Conservation (phyloP, 2,329 filamentous ascomycete species). For the Pyrenophora seminiperda region DNA sequence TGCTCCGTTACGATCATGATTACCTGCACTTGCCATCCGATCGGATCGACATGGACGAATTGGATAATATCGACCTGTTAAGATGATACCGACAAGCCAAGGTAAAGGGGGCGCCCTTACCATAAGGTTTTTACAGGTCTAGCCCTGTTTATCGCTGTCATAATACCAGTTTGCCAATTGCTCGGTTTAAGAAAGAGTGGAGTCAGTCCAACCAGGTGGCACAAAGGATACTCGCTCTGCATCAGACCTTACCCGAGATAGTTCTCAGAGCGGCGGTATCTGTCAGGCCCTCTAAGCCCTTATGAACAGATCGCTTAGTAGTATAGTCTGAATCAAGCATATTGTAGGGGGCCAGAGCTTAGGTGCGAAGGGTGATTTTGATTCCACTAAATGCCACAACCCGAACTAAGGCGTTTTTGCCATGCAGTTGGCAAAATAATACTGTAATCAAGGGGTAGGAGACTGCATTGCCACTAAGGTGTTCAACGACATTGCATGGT, state of each 20-base stretch:
- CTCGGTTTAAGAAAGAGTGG: neutral
- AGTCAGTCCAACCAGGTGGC: neutral
- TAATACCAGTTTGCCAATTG: neutral
- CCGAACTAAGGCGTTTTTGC: no score
- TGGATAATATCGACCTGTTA: neutral
- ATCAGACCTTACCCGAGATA: neutral
- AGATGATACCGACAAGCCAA: neutral
- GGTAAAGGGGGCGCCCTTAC: neutral
- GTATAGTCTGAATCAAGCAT: no score
- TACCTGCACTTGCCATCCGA: neutral
- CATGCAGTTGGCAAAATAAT: no score
- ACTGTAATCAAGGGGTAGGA: no score
- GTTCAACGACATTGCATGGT: neutral
- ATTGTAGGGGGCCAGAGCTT: no score
- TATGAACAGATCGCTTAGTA: neutral
- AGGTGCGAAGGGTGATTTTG: no score
- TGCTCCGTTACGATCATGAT: neutral
- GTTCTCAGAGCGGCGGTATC: neutral
- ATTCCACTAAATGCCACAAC: no score
- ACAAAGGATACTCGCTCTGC: constrained; percentile 2
- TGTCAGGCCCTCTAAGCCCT: neutral
- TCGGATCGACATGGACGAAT: no score
- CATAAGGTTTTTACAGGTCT: neutral
- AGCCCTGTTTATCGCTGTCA: neutral
- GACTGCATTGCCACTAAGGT: neutral